Evolutionary conservation across 495 filamentous ascomycete genomes (phyloP).

Genomic region (Neurospora pannonica): DNA sequence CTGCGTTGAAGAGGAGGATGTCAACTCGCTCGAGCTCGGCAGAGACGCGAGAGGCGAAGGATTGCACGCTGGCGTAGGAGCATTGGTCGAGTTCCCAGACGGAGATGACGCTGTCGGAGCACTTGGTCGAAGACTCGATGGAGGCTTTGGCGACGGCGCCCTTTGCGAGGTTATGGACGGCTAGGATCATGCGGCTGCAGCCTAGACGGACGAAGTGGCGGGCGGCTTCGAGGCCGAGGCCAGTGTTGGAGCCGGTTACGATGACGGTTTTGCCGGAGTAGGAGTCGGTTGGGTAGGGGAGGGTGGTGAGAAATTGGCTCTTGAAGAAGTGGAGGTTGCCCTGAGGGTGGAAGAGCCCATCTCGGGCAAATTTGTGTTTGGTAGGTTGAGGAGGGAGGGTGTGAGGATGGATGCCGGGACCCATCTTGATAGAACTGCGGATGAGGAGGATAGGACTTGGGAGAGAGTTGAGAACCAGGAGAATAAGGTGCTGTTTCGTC

Average conservation of each 20-base stretch:
- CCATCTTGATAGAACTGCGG: neutral
- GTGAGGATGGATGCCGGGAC: neutral
- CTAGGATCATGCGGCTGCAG: slow-evolving; percentile 37
- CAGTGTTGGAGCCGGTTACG: slow-evolving; percentile 45
- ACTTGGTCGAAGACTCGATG: slow-evolving; percentile 29
- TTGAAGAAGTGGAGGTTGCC: slow-evolving; percentile 1
- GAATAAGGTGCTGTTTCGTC: neutral
- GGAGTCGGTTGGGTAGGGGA: slow-evolving; percentile 4
- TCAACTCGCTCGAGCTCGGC: slow-evolving; percentile 29
- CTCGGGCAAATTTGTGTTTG: neutral
- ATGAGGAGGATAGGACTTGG: neutral
- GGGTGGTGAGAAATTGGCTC: slow-evolving; percentile 3
- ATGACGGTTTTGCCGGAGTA: slow-evolving; percentile 33
- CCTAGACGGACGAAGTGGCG: slow-evolving; percentile 34
- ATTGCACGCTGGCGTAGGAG: slow-evolving; percentile 15
- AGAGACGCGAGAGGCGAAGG: slow-evolving; percentile 15
- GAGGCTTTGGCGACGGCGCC: slow-evolving; percentile 34
- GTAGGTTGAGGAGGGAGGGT: neutral
- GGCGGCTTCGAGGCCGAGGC: slow-evolving; percentile 44
- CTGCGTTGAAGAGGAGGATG: slow-evolving; percentile 38
- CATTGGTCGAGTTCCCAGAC: slow-evolving; percentile 45
- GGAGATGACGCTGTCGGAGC: slow-evolving; percentile 36
- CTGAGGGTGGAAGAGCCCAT: neutral
- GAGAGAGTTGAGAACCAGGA: neutral
- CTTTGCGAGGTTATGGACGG: slow-evolving; percentile 29